Evolutionary conservation across 306 rosid species (phyloP).

Genomic region (Quercus robur): DNA sequence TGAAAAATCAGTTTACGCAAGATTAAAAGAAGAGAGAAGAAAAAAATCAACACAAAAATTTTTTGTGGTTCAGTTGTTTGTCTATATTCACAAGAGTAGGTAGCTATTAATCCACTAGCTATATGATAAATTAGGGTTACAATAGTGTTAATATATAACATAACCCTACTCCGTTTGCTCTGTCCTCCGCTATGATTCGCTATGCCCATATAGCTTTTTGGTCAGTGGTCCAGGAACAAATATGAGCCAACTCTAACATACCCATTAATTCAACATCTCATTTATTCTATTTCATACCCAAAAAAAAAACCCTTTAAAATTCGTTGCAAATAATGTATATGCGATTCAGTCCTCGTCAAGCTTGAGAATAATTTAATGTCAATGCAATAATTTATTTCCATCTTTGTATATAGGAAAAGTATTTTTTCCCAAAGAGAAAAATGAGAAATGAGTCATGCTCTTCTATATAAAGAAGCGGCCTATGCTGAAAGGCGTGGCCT

Average conservation of each 20-base stretch:
- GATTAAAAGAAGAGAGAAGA: too few species aligned
- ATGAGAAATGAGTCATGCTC: slow-evolving; percentile 27
- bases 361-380: slow-evolving; percentile 16
- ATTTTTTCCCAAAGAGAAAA: slow-evolving; percentile 16
- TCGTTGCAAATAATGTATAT: background rate
- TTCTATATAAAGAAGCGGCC: slow-evolving; percentile 23
- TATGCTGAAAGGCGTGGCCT: slow-evolving; percentile 45
- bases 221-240: too few species aligned
- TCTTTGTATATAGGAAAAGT: background rate
- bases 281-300: background rate
- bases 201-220: too few species aligned
- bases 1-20: too few species aligned
- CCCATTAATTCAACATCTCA: background rate
- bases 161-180: too few species aligned
- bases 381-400: slow-evolving; percentile 12
- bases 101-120: too few species aligned
- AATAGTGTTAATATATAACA: too few species aligned
- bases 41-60: too few species aligned
- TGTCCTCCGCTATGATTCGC: too few species aligned
- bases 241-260: background rate
- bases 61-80: too few species aligned
- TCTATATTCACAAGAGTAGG: too few species aligned
- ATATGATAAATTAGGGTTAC: too few species aligned
- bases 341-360: background rate
- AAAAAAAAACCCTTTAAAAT: background rate